Conservation (phyloP, 2,329 filamentous ascomycete species). For the Nemania serpens region DNA sequence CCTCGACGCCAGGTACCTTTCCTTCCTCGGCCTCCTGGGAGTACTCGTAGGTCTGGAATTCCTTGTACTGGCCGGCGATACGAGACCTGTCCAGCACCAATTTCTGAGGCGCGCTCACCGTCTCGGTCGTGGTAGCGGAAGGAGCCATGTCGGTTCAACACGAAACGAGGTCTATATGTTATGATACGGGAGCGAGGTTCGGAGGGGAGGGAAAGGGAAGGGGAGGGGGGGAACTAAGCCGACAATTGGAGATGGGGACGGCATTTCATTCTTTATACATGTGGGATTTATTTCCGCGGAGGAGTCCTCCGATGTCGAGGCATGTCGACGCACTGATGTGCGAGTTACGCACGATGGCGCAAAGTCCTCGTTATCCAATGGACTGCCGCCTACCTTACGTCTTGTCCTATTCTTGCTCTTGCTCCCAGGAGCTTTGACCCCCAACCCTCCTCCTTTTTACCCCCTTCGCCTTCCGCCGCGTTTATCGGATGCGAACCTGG, state of each 20-base stretch:
- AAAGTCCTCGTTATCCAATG: slow-evolving; percentile 36
- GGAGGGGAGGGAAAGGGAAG: background rate
- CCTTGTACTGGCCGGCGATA: slow-evolving; percentile 38
- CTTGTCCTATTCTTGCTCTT: background rate
- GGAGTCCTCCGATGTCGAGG: slow-evolving; percentile 8
- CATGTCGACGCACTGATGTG: slow-evolving; percentile 34
- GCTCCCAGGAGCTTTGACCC: background rate
- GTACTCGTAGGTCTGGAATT: slow-evolving; percentile 33
- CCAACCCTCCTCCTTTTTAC: slow-evolving; percentile 21
- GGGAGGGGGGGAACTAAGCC: too few species aligned
- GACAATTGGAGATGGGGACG: background rate
- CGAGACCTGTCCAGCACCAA: slow-evolving; percentile 24
- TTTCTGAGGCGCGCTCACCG: slow-evolving; percentile 27
- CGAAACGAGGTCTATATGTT: background rate
- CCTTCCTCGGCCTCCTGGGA: slow-evolving; percentile 40
- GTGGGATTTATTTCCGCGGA: background rate
- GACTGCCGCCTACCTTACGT: slow-evolving; percentile 18
- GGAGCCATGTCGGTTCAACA: slow-evolving; percentile 39
- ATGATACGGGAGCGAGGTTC: background rate
- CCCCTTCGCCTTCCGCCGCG: slow-evolving; percentile 6
- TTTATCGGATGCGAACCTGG: slow-evolving; percentile 7
- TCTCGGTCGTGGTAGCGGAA: slow-evolving; percentile 39
- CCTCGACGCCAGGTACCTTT: slow-evolving; percentile 34
- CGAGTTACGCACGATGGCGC: slow-evolving; percentile 37
- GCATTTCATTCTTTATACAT: too few species aligned